These are phyloP conservation scores for Erodium chrysanthum DNA, from an alignment of 441 rosid genomes.

Conservation along the genomic window DNA sequence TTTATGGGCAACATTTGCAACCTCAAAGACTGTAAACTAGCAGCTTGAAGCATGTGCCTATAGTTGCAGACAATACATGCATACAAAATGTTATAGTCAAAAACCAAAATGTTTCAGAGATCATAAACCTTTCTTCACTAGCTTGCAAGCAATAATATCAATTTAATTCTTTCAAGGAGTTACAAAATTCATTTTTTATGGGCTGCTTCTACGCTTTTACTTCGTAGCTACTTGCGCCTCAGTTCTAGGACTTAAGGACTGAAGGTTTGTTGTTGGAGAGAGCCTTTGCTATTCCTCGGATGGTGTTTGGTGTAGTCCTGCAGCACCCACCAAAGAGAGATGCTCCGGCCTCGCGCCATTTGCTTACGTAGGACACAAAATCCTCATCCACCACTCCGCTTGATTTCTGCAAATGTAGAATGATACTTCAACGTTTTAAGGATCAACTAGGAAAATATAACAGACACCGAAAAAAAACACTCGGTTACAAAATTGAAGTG, in stretches of 20 bases:
- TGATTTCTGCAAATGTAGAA: slow-evolving; percentile 36
- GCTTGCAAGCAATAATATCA: too few relatives aligned
- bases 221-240: not conserved
- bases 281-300: slow-evolving; percentile 42
- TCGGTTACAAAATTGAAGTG: not conserved
- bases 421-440: not conserved
- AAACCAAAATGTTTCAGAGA: too few relatives aligned
- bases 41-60: too few relatives aligned
- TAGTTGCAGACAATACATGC: too few relatives aligned
- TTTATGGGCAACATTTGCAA: too few relatives aligned
- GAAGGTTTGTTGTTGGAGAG: too few relatives aligned
- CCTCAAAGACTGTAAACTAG: too few relatives aligned
- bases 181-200: not conserved
- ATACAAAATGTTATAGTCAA: too few relatives aligned
- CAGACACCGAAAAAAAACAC: not conserved
- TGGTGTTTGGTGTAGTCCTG: slow-evolving; percentile 76
- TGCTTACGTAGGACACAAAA: slow-evolving; percentile 55
- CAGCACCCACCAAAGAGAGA: slow-evolving; percentile 85
- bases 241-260: slow-evolving; percentile 17
- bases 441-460: not conserved
- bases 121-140: too few relatives aligned
- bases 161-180: not conserved
- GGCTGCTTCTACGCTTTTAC: too few relatives aligned
- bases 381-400: slow-evolving; percentile 51
- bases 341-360: slow-evolving; percentile 70